These are phyloP conservation scores for Microdochium nivale DNA, from an alignment of 2,329 filamentous ascomycete genomes.

Conservation along the genomic window DNA sequence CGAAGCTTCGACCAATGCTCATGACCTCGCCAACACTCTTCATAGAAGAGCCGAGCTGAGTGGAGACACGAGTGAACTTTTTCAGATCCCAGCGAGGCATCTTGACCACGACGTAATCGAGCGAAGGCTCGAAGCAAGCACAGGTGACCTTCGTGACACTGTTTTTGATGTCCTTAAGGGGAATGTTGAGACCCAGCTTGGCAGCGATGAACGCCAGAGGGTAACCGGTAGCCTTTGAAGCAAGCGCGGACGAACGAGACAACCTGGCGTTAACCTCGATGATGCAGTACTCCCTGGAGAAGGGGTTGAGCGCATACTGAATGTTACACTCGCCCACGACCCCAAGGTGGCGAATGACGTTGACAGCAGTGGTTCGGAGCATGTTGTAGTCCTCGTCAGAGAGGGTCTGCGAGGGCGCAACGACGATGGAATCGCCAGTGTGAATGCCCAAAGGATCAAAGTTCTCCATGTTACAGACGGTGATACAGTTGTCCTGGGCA, in stretches of 20 bases:
- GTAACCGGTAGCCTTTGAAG: conserved; percentile 95
- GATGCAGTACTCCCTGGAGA: conserved; percentile 94
- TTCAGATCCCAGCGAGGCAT: conserved; percentile 98
- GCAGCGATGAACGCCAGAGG: conserved; percentile 93
- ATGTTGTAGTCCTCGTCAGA: conserved; percentile 99
- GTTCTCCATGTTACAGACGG: conserved; percentile 98
- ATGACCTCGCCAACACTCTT: conserved; percentile 99
- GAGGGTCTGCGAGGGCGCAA: conserved; percentile 91
- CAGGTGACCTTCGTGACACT: conserved; percentile 92
- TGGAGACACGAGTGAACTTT: conserved; percentile 96
- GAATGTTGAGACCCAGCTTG: conserved; percentile 90
- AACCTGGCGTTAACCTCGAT: conserved; percentile 98
- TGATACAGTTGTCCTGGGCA: conserved; percentile 97
- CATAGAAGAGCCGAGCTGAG: conserved; percentile 94
- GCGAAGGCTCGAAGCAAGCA: conserved; percentile 95
- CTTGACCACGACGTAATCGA: conserved; percentile 98
- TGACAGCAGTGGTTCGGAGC: conserved; percentile 94
- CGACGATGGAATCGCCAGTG: conserved; percentile 97
- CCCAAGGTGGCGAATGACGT: conserved; percentile 93
- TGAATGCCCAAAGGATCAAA: conserved; percentile 97
- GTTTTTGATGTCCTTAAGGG: conserved; percentile 93
- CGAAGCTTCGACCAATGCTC: conserved; percentile 93
- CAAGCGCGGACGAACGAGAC: conserved; percentile 88
- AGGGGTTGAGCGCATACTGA: conserved; percentile 93
- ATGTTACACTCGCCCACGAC: conserved; percentile 99